These are phyloP conservation scores for Wickerhamiella occidentalis DNA, from an alignment of 805 yeast genomes.

Conservation along the genomic window DNA sequence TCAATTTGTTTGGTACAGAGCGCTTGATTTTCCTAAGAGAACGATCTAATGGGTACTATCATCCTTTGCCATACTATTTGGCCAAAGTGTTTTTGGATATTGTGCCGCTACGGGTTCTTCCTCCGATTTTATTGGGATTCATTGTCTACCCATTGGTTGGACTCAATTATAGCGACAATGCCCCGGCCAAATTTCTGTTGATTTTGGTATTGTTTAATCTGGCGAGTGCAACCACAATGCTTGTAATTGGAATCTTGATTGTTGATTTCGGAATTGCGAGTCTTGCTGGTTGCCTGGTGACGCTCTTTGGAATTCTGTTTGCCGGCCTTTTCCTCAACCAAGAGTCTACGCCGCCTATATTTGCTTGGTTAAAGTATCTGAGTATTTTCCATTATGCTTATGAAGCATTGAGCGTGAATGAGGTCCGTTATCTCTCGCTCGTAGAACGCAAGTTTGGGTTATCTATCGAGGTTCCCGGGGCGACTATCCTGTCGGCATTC, in stretches of 20 bases:
- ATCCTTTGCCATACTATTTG: conserved; percentile 70
- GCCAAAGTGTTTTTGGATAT: conserved; percentile 85
- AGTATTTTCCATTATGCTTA: conserved; percentile 94
- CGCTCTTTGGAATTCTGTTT: conserved; percentile 75
- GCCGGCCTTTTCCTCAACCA: conserved; percentile 91
- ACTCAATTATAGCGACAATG: conserved; percentile 61
- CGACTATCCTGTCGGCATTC: conserved; percentile 87
- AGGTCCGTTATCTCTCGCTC: conserved; percentile 73
- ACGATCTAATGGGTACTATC: conserved; percentile 87
- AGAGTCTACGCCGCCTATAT: conserved; percentile 42
- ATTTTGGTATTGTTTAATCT: conserved; percentile 74
- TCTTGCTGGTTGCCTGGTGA: conserved; percentile 68
- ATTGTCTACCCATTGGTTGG: conserved; percentile 88
- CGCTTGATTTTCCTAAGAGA: conserved; percentile 84
- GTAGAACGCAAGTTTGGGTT: conserved; percentile 85
- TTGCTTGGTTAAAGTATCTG: conserved; percentile 57
- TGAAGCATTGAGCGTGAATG: conserved; percentile 85
- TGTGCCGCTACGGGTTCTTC: conserved; percentile 83
- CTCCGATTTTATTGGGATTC: conserved; percentile 70
- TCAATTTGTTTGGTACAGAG: conserved; percentile 80
- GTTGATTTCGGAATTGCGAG: conserved; percentile 90
- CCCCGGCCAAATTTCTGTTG: conserved; percentile 54
- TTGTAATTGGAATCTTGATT: conserved; percentile 76
- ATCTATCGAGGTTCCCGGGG: conserved; percentile 94
- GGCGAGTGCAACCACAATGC: conserved; percentile 71